A percentile compares a stretch with the other conserved stretches of the same genome.
phyloP scores from a whole-genome alignment of 2,329 filamentous ascomycete genomes.

The Celoporthe dispersa region DNA sequence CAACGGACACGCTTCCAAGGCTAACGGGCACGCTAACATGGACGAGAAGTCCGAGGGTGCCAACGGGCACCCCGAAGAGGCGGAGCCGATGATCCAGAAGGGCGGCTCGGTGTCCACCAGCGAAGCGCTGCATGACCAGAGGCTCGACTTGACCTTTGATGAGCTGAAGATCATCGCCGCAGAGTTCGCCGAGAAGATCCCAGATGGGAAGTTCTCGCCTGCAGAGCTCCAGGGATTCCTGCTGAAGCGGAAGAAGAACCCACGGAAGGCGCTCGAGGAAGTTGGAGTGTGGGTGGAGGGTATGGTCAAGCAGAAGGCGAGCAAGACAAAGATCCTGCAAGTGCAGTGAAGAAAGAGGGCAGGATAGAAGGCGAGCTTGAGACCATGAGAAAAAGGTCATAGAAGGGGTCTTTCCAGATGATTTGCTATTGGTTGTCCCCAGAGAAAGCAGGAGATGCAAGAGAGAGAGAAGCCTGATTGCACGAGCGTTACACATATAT shows the following conservation, averaged over 20 bases:
- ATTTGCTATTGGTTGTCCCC: background rate
- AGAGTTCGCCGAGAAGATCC: conserved; percentile 58
- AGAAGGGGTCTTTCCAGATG: background rate
- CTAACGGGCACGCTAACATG: background rate
- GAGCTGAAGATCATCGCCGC: conserved; percentile 50
- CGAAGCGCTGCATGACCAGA: conserved; percentile 26
- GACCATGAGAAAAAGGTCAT: background rate
- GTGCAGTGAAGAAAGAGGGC: conserved; percentile 45
- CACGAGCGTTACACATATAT: background rate
- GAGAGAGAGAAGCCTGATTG: too few species aligned
- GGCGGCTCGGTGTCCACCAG: conserved; percentile 11
- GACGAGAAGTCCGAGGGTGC: conserved; percentile 11
- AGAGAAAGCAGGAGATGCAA: background rate
- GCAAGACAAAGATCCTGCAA: conserved; percentile 51
- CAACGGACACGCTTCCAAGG: background rate
- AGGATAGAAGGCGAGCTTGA: background rate
- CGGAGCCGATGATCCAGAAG: background rate
- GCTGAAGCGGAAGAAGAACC: conserved; percentile 64
- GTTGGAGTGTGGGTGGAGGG: conserved; percentile 58
- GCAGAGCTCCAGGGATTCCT: conserved; percentile 70
- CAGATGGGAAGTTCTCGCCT: conserved; percentile 56
- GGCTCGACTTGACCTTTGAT: conserved; percentile 39
- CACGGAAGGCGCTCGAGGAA: conserved; percentile 58
- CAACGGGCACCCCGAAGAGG: conserved; percentile 4
- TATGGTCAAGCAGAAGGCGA: conserved; percentile 54